Evolutionary conservation across 352 stramenopile genomes (phyloP).

Genomic region (Phytopythium helicoides): DNA sequence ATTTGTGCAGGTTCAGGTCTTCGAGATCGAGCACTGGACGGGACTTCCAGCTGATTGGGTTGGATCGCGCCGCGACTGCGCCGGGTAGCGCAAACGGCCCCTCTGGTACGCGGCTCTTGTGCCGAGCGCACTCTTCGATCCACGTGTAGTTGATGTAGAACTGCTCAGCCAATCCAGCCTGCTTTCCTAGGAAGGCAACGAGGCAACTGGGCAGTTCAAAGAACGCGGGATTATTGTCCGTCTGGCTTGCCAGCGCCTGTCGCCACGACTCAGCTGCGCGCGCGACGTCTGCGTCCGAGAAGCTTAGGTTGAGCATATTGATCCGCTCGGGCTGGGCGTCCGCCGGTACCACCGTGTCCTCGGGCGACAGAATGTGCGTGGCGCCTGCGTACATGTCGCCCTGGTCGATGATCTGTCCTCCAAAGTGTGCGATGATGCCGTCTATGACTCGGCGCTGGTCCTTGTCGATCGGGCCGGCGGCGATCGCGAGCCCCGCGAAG

Average conservation of each 20-base stretch:
- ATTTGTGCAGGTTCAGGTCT: conserved; percentile 42
- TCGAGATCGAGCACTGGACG: conserved; percentile 46
- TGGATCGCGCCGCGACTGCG: not conserved
- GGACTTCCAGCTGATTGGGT: conserved; percentile 42
- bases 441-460: conserved; percentile 81
- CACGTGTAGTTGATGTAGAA: conserved; percentile 73
- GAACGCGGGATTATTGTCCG: conserved; percentile 2
- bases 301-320: conserved; percentile 42
- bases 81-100: conserved; percentile 29
- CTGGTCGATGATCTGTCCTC: conserved; percentile 68
- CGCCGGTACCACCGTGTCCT: conserved; percentile 26
- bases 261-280: conserved; percentile 41
- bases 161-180: conserved; percentile 45
- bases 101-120: conserved; percentile 55
- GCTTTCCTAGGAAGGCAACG: conserved; percentile 50
- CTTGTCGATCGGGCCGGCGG: conserved; percentile 68
- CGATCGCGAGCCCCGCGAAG: conserved; percentile 76
- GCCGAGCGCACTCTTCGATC: conserved; percentile 77
- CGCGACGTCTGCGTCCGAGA: conserved; percentile 40
- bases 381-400: conserved; percentile 39
- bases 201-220: conserved; percentile 60
- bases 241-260: conserved; percentile 30
- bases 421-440: conserved; percentile 78
- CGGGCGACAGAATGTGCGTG: conserved; percentile 70
- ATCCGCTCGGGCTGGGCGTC: conserved; percentile 25